Evolutionary conservation across 345 rosid genomes (phyloP).

Genomic region (Arabidopsis suecica): DNA sequence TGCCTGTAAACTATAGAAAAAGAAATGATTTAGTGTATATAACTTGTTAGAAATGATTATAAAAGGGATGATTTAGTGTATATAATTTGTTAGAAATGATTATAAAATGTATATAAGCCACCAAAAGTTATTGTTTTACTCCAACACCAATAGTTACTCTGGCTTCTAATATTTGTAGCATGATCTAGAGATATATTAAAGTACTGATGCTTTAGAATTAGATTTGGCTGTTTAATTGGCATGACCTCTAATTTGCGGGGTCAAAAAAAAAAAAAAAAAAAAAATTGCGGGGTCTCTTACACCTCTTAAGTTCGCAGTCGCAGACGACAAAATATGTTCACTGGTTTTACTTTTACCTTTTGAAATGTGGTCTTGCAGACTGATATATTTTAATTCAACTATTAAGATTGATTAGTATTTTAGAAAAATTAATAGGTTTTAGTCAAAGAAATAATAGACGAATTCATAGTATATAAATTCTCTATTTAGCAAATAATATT

Average conservation of each 20-base stretch:
- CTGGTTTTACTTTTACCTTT: not conserved
- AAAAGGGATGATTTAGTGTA: no score
- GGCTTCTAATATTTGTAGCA: conserved; percentile 1
- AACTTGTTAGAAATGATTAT: no score
- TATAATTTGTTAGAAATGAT: no score
- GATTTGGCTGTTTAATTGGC: not conserved
- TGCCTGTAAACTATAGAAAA: no score
- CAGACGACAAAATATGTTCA: not conserved
- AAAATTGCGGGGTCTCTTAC: not conserved
- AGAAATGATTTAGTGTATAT: no score
- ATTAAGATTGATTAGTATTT: no score
- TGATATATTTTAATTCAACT: not conserved
- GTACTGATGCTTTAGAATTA: conserved; percentile 6
- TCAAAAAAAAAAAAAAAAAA: no score
- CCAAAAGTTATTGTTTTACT: conserved; percentile 22
- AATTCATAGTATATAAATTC: not conserved
- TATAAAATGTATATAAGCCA: no score
- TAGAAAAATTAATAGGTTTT: no score
- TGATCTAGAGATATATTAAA: not conserved
- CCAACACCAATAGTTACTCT: not conserved
- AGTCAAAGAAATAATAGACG: no score
- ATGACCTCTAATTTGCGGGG: not conserved
- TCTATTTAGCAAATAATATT: no score
- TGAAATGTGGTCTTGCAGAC: not conserved
- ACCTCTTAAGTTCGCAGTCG: not conserved